Percentiles rank a stretch among this genome's conserved stretches.
These are phyloP conservation scores for Vanderwaltozyma yarrowii DNA, from an alignment of 805 yeast species.

Conservation along the genomic window DNA sequence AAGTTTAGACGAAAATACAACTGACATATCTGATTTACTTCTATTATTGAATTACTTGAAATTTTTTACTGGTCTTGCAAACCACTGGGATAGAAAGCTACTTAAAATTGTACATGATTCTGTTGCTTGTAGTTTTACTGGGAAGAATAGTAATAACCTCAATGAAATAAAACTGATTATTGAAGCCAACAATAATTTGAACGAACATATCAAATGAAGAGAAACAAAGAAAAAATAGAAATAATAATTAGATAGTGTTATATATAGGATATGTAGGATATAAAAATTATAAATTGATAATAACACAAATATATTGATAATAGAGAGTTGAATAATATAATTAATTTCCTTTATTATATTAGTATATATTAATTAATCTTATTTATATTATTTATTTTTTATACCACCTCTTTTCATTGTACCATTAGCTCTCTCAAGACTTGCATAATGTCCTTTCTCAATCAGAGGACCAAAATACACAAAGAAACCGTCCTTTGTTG, in stretches of 20 bases:
- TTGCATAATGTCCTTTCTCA: conserved; percentile 43
- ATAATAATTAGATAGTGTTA: too few relatives aligned
- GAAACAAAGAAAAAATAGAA: too few relatives aligned
- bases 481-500: conserved; percentile 91
- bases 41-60: conserved; percentile 46
- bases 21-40: conserved; percentile 5
- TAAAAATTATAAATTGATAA: too few relatives aligned
- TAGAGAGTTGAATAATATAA: too few relatives aligned
- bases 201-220: too few relatives aligned
- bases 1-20: neutral
- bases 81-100: conserved; percentile 24
- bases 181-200: too few relatives aligned
- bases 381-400: conserved; percentile 24
- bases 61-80: conserved; percentile 34
- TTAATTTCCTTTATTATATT: too few relatives aligned
- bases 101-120: neutral
- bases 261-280: too few relatives aligned
- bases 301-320: too few relatives aligned
- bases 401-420: conserved; percentile 32
- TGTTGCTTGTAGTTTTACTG: neutral
- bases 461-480: conserved; percentile 89
- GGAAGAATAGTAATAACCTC: too few relatives aligned
- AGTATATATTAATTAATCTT: too few relatives aligned
- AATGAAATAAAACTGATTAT: too few relatives aligned
- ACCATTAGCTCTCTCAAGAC: conserved; percentile 38